These are phyloP conservation scores for Trichosporon ovoides DNA, from an alignment of 1,284 basidiomycete species.

Conservation along the genomic window DNA sequence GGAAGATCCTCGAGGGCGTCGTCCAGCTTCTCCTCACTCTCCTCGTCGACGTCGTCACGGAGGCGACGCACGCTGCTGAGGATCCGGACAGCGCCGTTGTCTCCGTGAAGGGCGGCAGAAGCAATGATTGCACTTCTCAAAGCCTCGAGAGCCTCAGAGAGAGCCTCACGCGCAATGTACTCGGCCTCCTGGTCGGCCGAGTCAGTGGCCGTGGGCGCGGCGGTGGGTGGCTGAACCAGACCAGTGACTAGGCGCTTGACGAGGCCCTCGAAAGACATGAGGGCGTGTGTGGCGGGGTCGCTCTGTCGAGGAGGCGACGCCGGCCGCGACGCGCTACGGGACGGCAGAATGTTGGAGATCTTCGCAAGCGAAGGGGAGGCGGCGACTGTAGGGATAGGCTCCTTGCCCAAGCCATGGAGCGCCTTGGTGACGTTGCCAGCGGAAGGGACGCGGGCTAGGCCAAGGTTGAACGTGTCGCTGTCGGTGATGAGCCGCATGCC, in stretches of 20 bases:
- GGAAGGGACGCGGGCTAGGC: slow-evolving; percentile 34
- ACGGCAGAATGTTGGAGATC: slow-evolving; percentile 38
- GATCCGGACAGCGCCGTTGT: slow-evolving; percentile 23
- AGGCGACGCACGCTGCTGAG: slow-evolving; percentile 30
- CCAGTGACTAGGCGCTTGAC: slow-evolving; percentile 44
- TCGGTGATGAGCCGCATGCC: slow-evolving; percentile 45
- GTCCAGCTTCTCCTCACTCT: slow-evolving; percentile 41
- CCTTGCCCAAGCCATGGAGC: slow-evolving; percentile 37
- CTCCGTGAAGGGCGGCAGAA: slow-evolving; percentile 35
- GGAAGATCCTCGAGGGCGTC: slow-evolving; percentile 50
- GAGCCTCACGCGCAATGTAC: slow-evolving; percentile 47
- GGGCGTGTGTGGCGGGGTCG: slow-evolving; percentile 40
- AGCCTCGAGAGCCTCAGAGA: slow-evolving; percentile 48
- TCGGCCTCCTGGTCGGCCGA: slow-evolving; percentile 38
- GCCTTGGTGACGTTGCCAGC: slow-evolving; percentile 41
- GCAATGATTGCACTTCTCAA: slow-evolving; percentile 43
- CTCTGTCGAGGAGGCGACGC: slow-evolving; percentile 40
- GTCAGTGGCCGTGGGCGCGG: slow-evolving; percentile 25
- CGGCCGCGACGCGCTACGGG: slow-evolving; percentile 39
- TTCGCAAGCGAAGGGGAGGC: slow-evolving; percentile 35
- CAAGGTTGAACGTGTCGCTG: slow-evolving; percentile 24
- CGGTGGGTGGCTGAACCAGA: slow-evolving; percentile 43
- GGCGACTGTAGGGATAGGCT: slow-evolving; percentile 24
- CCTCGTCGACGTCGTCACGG: slow-evolving; percentile 42
- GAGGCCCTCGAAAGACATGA: slow-evolving; percentile 46